phyloP scores from a whole-genome alignment of 1,284 basidiomycete genomes.

The Pseudozyma tsukubaensis region DNA sequence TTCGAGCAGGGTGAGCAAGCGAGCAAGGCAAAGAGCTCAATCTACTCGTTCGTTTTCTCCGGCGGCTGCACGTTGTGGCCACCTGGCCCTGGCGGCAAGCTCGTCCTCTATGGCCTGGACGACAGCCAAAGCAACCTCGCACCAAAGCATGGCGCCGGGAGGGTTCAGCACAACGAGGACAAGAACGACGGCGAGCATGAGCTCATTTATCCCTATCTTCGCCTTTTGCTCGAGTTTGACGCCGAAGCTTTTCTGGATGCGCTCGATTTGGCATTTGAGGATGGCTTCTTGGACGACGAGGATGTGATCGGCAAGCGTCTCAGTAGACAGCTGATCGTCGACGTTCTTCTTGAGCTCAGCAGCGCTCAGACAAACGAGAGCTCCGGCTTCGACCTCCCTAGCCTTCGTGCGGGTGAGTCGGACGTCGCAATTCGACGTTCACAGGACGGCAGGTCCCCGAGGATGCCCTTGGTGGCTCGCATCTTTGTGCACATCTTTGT shows the following conservation, averaged over 20 bases:
- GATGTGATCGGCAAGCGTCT: conserved; percentile 68
- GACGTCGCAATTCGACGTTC: neutral
- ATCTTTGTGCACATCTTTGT: conserved; percentile 95
- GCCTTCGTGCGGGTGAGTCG: neutral
- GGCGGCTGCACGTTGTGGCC: conserved; percentile 86
- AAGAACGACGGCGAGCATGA: conserved; percentile 74
- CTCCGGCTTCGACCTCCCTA: conserved; percentile 1
- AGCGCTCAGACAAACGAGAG: conserved; percentile 3
- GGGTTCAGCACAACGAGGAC: conserved; percentile 54
- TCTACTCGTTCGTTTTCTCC: conserved; percentile 79
- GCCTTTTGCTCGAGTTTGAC: conserved; percentile 86
- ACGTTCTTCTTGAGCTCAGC: conserved; percentile 83
- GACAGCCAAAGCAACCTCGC: conserved; percentile 62
- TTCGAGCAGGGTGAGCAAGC: conserved; percentile 72
- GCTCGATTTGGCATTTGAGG: conserved; percentile 94
- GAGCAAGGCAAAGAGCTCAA: conserved; percentile 72
- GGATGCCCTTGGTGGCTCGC: conserved; percentile 27
- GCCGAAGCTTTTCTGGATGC: conserved; percentile 94
- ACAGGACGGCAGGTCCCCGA: conserved; percentile 5
- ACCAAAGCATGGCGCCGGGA: conserved; percentile 69
- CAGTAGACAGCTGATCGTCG: conserved; percentile 84
- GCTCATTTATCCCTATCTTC: conserved; percentile 82
- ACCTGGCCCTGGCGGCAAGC: conserved; percentile 76
- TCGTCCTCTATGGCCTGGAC: conserved; percentile 74
- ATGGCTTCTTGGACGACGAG: conserved; percentile 86